Conservation (phyloP, 2,329 filamentous ascomycete species). For the Scedosporium dehoogii region DNA sequence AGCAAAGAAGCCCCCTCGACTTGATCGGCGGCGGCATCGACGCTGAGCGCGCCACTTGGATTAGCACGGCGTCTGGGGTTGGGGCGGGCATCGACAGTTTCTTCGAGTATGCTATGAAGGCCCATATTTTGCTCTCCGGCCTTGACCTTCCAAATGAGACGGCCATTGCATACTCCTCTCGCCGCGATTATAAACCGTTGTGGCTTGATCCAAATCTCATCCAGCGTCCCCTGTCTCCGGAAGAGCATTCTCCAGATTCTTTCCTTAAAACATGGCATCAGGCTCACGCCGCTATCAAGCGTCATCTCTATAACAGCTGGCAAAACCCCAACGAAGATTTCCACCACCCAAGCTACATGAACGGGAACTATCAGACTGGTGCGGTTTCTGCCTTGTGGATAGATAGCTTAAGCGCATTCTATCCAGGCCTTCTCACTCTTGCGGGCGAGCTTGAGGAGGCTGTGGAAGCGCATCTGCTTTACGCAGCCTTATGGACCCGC, state of each 20-base stretch:
- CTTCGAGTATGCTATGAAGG: constrained; percentile 96
- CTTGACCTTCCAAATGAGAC: constrained; percentile 45
- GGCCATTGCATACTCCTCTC: constrained; percentile 24
- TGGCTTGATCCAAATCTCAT: constrained; percentile 57
- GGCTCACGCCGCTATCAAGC: constrained; percentile 77
- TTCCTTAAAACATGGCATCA: constrained; percentile 80
- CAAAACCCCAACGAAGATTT: constrained; percentile 24
- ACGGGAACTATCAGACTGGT: constrained; percentile 79
- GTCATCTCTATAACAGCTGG: constrained; percentile 70
- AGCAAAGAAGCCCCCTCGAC: constrained; percentile 71
- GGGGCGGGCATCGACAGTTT: constrained; percentile 97
- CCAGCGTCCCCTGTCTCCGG: constrained; percentile 48
- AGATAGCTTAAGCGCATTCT: constrained; percentile 91
- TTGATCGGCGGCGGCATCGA: constrained; percentile 88
- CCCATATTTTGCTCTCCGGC: constrained; percentile 80
- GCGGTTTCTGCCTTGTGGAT: constrained; percentile 89
- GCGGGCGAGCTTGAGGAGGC: constrained; percentile 88
- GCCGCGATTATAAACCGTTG: constrained; percentile 8
- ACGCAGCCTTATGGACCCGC: constrained; percentile 87
- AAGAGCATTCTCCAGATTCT: constrained; percentile 62
- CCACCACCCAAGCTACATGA: constrained; percentile 87
- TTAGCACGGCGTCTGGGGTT: constrained; percentile 81
- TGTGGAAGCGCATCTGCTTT: constrained; percentile 78
- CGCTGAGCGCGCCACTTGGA: constrained; percentile 83
- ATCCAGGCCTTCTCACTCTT: constrained; percentile 76